These are phyloP conservation scores for Dissoconium aciculare DNA, from an alignment of 2,329 filamentous ascomycete genomes.

Conservation along the genomic window DNA sequence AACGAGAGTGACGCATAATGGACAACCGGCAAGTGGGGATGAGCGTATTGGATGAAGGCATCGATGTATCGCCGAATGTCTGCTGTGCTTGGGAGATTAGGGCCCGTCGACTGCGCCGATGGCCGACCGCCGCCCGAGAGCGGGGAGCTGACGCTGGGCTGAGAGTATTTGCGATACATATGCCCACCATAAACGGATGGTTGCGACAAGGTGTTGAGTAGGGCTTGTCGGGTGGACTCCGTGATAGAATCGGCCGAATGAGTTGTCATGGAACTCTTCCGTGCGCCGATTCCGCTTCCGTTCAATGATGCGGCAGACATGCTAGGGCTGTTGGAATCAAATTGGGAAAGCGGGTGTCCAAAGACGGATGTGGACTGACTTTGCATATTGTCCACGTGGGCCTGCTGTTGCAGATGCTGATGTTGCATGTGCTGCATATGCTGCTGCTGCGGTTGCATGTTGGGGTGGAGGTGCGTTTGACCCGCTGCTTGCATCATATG, in stretches of 20 bases:
- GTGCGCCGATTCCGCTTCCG: conserved; percentile 44
- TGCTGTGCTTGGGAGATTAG: conserved; percentile 58
- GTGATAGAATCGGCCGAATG: conserved; percentile 51
- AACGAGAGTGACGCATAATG: conserved; percentile 87
- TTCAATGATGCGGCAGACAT: conserved; percentile 49
- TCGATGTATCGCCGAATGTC: conserved; percentile 84
- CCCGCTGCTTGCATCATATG: conserved; percentile 45
- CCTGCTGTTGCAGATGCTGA: conserved; percentile 7
- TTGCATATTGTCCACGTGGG: conserved; percentile 11
- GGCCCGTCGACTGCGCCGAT: conserved; percentile 24
- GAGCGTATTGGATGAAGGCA: conserved; percentile 82
- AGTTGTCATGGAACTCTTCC: conserved; percentile 45
- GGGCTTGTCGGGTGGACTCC: conserved; percentile 48
- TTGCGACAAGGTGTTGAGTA: conserved; percentile 47
- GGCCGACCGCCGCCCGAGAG: conserved; percentile 25
- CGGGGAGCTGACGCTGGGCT: conserved; percentile 41
- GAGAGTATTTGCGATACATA: conserved; percentile 43
- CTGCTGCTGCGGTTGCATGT: conserved; percentile 8
- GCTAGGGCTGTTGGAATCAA: conserved; percentile 51
- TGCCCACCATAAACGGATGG: conserved; percentile 38
- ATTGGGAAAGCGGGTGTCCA: conserved; percentile 43
- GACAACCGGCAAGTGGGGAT: conserved; percentile 87
- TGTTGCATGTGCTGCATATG: conserved; percentile 11
- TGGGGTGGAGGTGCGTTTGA: conserved; percentile 9
- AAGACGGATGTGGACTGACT: conserved; percentile 44